phyloP scores from a whole-genome alignment of 2,329 filamentous ascomycete species.

The Aspergillus viridinutans region DNA sequence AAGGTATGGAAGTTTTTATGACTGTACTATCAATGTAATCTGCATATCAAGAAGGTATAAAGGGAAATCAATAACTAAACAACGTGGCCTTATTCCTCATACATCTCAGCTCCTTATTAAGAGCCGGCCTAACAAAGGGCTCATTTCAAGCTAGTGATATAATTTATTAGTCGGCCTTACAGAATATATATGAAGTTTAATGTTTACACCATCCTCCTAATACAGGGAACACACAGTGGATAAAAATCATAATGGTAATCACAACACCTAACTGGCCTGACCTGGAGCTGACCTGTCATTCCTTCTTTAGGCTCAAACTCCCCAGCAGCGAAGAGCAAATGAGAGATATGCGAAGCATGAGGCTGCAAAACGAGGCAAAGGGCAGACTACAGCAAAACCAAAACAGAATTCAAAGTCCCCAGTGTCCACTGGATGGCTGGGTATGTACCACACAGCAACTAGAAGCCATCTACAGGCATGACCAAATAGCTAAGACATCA shows the following conservation, averaged over 20 bases:
- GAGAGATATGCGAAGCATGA: conserved; percentile 57
- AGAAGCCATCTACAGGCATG: neutral
- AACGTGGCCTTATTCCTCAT: conserved; percentile 13
- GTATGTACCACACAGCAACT: conserved; percentile 43
- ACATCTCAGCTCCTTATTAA: neutral
- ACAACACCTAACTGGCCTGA: neutral
- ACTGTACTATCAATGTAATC: neutral
- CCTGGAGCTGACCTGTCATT: neutral
- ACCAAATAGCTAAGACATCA: conserved; percentile 11
- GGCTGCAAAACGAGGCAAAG: conserved; percentile 57
- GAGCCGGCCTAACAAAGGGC: neutral
- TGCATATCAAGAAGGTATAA: neutral
- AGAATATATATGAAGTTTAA: neutral
- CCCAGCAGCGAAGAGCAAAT: conserved; percentile 62
- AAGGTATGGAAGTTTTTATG: neutral
- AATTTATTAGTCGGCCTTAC: neutral
- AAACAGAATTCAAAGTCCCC: conserved; percentile 52
- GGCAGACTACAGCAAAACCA: conserved; percentile 40
- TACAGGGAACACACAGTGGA: neutral
- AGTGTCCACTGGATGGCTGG: conserved; percentile 55
- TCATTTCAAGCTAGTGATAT: neutral
- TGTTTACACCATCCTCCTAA: neutral
- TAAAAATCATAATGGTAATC: neutral
- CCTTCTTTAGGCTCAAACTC: conserved; percentile 55
- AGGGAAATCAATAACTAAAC: neutral